A percentile compares a stretch with the other conserved stretches of the same genome.
Evolutionary conservation across 1,139 yeast species (phyloP).

Genomic region (Insectozyma bohioensis): DNA sequence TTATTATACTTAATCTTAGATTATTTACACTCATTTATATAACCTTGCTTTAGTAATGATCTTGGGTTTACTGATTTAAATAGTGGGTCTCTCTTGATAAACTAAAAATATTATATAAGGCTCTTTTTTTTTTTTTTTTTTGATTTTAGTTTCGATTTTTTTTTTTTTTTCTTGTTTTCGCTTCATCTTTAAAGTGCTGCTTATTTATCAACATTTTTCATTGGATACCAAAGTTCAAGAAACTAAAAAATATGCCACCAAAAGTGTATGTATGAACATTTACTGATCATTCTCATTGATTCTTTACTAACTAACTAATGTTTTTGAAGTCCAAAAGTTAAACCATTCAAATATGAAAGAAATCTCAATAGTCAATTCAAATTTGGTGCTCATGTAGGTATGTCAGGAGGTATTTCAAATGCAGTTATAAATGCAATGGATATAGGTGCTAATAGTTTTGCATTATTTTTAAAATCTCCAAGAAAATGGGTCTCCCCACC

Average conservation of each 20-base stretch:
- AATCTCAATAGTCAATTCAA: conserved; percentile 32
- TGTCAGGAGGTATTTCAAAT: conserved; percentile 73
- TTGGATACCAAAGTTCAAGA: too few relatives aligned
- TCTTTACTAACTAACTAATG: too few relatives aligned
- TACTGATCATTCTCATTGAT: too few relatives aligned
- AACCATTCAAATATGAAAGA: conserved; percentile 24
- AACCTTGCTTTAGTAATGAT: too few relatives aligned
- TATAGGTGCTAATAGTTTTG: conserved; percentile 84
- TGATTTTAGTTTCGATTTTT: neutral
- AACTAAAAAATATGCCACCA: conserved; percentile 16
- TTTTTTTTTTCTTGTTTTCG: too few relatives aligned
- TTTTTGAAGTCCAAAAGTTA: conserved; percentile 10
- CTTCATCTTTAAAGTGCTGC: too few relatives aligned
- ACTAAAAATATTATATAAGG: too few relatives aligned
- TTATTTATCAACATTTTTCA: too few relatives aligned
- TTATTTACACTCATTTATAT: conserved; percentile 7
- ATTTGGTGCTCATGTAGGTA: conserved; percentile 83
- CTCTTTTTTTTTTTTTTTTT: conserved; percentile 1
- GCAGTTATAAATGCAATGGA: conserved; percentile 73
- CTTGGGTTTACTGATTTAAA: too few relatives aligned
- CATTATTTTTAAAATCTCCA: conserved; percentile 86
- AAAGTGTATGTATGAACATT: conserved; percentile 11
- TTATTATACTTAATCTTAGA: conserved; percentile 11
- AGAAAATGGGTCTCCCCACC: conserved; percentile 89
- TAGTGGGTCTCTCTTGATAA: too few relatives aligned